Conservation (phyloP, 768 basidiomycete genomes). For the Leccinum boreale region DNA sequence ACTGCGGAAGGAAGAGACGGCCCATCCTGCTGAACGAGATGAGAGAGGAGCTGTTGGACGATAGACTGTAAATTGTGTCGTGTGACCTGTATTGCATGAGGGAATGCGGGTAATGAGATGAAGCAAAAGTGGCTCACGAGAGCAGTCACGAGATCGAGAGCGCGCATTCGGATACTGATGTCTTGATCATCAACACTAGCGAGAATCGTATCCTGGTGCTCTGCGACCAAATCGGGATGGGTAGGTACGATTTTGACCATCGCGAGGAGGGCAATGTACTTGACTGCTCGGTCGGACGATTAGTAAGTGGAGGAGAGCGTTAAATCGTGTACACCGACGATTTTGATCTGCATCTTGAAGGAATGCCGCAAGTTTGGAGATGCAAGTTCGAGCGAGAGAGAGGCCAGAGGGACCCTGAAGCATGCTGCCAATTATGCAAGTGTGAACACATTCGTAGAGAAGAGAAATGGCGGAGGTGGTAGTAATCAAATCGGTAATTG, state of each 20-base stretch:
- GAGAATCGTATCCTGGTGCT: constrained; percentile 90
- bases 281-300: constrained; percentile 56
- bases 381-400: constrained; percentile 80
- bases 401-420: constrained; percentile 75
- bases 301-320: constrained; percentile 12
- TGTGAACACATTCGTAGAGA: constrained; percentile 97
- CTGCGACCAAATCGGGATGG: constrained; percentile 84
- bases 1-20: constrained; percentile 56
- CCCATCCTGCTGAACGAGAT: constrained; percentile 66
- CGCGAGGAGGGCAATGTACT: constrained; percentile 94
- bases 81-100: constrained; percentile 56
- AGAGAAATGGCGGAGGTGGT: constrained; percentile 95
- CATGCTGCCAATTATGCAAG: constrained; percentile 97
- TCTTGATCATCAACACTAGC: constrained; percentile 89
- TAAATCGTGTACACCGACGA: constrained; percentile 51
- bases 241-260: constrained; percentile 95
- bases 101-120: background rate
- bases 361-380: constrained; percentile 90
- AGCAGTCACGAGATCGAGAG: constrained; percentile 88
- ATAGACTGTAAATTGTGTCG: constrained; percentile 82
- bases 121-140: constrained; percentile 57
- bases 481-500: constrained; percentile 92
- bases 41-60: constrained; percentile 84
- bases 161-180: constrained; percentile 93
- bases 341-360: constrained; percentile 94